phyloP scores from a whole-genome alignment of 106 monocot genomes.

The Acorus gramineus region DNA sequence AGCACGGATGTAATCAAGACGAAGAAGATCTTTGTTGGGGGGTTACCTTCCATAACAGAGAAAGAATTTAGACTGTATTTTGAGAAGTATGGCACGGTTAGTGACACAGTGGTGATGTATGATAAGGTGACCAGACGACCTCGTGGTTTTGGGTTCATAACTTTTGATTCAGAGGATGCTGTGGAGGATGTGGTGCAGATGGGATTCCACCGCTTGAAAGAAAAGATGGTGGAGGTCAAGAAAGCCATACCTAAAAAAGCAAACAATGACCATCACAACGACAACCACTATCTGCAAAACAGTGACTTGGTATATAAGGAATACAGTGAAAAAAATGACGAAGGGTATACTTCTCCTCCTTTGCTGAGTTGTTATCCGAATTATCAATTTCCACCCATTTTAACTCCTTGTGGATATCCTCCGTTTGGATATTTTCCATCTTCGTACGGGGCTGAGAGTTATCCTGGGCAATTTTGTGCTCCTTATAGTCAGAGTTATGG shows the following conservation, averaged over 20 bases:
- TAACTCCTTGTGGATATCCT: too few species aligned
- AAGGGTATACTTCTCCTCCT: slow-evolving; percentile 1
- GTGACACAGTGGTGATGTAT: slow-evolving; percentile 58
- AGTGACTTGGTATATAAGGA: slow-evolving; percentile 4
- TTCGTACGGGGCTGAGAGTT: not conserved
- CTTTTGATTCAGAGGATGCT: slow-evolving; percentile 58
- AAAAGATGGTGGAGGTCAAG: slow-evolving; percentile 75
- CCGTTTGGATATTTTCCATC: too few species aligned
- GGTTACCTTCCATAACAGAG: slow-evolving; percentile 41
- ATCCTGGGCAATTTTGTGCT: slow-evolving; percentile 17
- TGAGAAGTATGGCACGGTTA: slow-evolving; percentile 49
- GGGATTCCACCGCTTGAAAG: slow-evolving; percentile 54
- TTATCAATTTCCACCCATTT: too few species aligned
- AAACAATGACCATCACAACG: slow-evolving; percentile 3
- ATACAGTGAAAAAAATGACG: not conserved
- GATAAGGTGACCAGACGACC: slow-evolving; percentile 41
- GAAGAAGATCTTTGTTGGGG: slow-evolving; percentile 84
- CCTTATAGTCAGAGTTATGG: slow-evolving; percentile 22
- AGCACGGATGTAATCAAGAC: slow-evolving; percentile 5
- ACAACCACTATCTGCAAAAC: slow-evolving; percentile 4
- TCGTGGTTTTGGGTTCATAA: slow-evolving; percentile 86
- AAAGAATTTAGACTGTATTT: slow-evolving; percentile 54
- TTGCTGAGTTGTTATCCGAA: too few species aligned
- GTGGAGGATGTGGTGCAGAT: slow-evolving; percentile 43
- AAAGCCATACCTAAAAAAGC: slow-evolving; percentile 58